These are phyloP conservation scores for Fusarium humuli DNA, from an alignment of 2,329 filamentous ascomycete genomes.

Conservation along the genomic window DNA sequence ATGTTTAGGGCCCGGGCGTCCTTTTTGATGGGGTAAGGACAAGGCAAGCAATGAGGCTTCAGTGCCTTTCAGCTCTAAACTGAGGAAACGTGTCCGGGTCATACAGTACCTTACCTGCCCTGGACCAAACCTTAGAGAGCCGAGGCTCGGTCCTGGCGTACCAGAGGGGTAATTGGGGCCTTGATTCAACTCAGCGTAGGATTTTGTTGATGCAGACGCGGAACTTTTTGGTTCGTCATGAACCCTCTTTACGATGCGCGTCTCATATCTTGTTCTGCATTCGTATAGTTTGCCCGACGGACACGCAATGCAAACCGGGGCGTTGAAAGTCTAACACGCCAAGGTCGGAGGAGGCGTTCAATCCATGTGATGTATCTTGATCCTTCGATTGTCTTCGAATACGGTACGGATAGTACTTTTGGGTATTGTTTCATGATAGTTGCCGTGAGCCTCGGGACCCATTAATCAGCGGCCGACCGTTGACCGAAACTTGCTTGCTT, in stretches of 20 bases:
- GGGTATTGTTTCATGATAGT: background rate
- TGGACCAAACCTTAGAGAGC: constrained; percentile 3
- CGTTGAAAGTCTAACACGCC: background rate
- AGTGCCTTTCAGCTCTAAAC: constrained; percentile 14
- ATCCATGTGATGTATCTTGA: background rate
- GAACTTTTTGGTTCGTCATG: constrained; percentile 3
- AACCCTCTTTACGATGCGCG: background rate
- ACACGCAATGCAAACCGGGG: background rate
- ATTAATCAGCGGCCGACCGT: constrained; percentile 5
- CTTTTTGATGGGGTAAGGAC: constrained; percentile 8
- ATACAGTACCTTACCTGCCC: background rate
- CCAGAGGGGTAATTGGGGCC: constrained; percentile 24
- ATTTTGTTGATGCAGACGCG: background rate
- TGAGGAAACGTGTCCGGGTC: constrained; percentile 18
- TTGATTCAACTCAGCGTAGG: constrained; percentile 11
- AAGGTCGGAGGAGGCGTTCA: background rate
- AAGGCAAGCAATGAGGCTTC: constrained; percentile 18
- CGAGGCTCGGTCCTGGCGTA: constrained; percentile 21
- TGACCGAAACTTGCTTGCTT: background rate
- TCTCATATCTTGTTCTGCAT: constrained; percentile 9
- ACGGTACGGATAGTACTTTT: background rate
- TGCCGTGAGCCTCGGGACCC: background rate
- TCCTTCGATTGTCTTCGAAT: background rate
- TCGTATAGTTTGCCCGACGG: constrained; percentile 21
- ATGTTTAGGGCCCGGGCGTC: constrained; percentile 10